A percentile compares a stretch with the other conserved stretches of the same genome.
Evolutionary conservation across 768 basidiomycete genomes (phyloP).

Genomic region (Clitopilus hobsonii): DNA sequence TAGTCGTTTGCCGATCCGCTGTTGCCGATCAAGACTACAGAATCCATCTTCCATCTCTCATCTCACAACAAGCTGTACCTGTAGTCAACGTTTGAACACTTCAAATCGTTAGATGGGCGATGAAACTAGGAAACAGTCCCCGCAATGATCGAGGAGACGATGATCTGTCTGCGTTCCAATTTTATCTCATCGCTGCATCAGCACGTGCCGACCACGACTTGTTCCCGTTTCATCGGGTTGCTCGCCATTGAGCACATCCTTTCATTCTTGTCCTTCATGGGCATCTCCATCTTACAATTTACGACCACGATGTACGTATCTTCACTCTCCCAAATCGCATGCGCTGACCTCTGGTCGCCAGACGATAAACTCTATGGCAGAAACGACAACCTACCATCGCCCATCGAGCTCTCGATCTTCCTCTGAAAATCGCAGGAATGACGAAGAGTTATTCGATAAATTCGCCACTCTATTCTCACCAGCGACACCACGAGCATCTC

Average conservation of each 20-base stretch:
- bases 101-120: too few relatives aligned
- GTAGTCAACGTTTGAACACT: too few relatives aligned
- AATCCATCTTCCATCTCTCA: too few relatives aligned
- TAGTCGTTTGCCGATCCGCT: too few relatives aligned
- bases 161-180: not conserved
- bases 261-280: not conserved
- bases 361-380: not conserved
- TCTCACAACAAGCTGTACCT: too few relatives aligned
- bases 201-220: not conserved
- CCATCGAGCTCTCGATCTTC: not conserved
- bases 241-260: not conserved
- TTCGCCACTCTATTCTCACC: conserved; percentile 41
- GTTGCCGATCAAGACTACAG: too few relatives aligned
- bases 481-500: conserved; percentile 31
- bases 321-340: not conserved
- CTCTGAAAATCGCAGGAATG: not conserved
- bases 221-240: not conserved
- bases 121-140: too few relatives aligned
- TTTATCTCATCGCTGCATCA: not conserved
- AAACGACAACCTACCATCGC: not conserved
- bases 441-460: conserved; percentile 13
- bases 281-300: not conserved
- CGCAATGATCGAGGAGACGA: too few relatives aligned
- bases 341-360: not conserved
- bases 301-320: not conserved